Conservation (phyloP, 345 rosid species). For the Cardiospermum halicacabum region DNA sequence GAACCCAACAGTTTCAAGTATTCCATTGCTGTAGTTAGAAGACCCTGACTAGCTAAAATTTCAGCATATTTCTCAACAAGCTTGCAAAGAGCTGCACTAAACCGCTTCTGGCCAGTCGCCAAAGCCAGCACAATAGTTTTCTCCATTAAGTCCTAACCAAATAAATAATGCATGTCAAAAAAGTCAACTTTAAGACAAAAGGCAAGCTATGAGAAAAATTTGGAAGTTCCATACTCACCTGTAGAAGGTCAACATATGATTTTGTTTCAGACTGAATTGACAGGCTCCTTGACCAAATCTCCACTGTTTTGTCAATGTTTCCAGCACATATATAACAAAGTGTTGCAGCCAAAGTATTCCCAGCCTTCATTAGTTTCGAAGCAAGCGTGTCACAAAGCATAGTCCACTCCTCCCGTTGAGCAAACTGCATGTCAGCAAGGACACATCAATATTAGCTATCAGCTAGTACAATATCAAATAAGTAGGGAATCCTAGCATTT, state of each 20-base stretch:
- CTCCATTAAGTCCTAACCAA: conserved; percentile 92
- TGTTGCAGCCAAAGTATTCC: conserved; percentile 84
- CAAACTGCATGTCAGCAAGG: conserved; percentile 56
- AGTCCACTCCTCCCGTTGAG: conserved; percentile 87
- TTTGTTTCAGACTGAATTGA: conserved; percentile 58
- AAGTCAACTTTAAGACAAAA: conserved; percentile 5
- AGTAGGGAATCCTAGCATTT: not conserved
- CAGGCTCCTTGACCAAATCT: conserved; percentile 93
- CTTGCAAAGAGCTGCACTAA: conserved; percentile 87
- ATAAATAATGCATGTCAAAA: conserved; percentile 15
- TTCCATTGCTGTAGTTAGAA: conserved; percentile 76
- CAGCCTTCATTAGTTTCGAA: conserved; percentile 68
- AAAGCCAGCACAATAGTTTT: conserved; percentile 94
- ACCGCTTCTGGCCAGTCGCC: conserved; percentile 89
- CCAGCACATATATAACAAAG: conserved; percentile 96
- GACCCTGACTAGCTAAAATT: conserved; percentile 97
- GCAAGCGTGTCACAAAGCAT: conserved; percentile 78
- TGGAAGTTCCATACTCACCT: conserved; percentile 47
- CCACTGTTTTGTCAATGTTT: conserved; percentile 96
- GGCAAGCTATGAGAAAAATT: conserved; percentile 4
- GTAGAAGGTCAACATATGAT: conserved; percentile 86
- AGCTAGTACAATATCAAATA: not conserved
- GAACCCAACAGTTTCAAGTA: conserved; percentile 87
- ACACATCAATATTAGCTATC: conserved; percentile 15
- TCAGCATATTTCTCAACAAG: conserved; percentile 98